Evolutionary conservation across 495 filamentous ascomycete genomes (phyloP).

Genomic region (Aspergillus sclerotiicarbonarius): DNA sequence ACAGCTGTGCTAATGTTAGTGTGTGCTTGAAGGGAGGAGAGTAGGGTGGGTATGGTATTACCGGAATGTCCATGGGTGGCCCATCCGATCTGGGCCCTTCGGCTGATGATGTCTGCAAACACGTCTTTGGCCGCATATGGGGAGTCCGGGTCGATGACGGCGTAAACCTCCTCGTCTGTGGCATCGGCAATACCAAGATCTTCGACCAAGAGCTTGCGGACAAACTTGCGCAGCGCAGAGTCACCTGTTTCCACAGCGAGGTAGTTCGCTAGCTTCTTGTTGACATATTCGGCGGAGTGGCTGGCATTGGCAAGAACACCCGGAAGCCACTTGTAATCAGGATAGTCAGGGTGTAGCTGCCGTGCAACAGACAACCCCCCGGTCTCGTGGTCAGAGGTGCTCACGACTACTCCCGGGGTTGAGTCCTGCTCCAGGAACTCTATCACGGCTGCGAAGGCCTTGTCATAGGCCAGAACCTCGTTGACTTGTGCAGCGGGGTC

Average conservation of each 20-base stretch:
- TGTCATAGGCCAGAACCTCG: conserved; percentile 91
- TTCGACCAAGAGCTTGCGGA: conserved; percentile 58
- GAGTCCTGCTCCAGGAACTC: conserved; percentile 76
- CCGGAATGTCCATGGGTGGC: conserved; percentile 83
- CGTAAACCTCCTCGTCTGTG: conserved; percentile 66
- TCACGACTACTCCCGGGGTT: conserved; percentile 75
- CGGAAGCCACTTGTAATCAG: conserved; percentile 86
- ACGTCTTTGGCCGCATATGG: conserved; percentile 45
- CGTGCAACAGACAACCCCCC: conserved; percentile 79
- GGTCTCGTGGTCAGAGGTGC: conserved; percentile 93
- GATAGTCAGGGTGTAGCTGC: conserved; percentile 66
- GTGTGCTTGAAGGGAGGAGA: background rate
- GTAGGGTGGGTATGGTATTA: conserved; percentile 15
- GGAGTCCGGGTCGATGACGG: conserved; percentile 54
- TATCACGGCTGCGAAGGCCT: conserved; percentile 74
- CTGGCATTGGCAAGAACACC: conserved; percentile 74
- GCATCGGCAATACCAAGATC: conserved; percentile 76
- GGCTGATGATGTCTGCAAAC: conserved; percentile 84
- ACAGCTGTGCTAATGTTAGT: conserved; percentile 47
- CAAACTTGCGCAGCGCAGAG: conserved; percentile 44
- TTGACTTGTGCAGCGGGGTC: conserved; percentile 94
- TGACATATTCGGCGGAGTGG: conserved; percentile 72
- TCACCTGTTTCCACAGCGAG: conserved; percentile 33
- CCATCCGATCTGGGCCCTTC: conserved; percentile 89
- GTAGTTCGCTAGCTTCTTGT: conserved; percentile 55